A percentile compares a stretch with the other conserved stretches of the same genome.
Conservation (phyloP, 768 basidiomycete genomes). For the Amanita inopinata region DNA sequence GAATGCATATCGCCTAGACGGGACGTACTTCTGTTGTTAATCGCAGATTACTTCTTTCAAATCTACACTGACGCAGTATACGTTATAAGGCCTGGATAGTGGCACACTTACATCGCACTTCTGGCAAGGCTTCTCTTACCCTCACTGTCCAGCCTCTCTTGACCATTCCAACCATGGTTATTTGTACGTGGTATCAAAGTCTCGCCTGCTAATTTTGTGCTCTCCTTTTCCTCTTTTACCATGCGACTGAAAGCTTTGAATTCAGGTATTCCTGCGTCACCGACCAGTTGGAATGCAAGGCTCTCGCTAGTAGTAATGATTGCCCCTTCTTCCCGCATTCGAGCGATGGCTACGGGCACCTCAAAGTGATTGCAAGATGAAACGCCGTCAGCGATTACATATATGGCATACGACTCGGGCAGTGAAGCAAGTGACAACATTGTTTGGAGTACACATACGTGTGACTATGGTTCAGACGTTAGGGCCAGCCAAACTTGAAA, state of each 20-base stretch:
- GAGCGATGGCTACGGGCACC: slow-evolving; percentile 61
- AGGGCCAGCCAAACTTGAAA: neutral
- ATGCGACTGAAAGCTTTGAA: slow-evolving; percentile 68
- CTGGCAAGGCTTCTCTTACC: neutral
- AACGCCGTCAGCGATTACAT: slow-evolving; percentile 77
- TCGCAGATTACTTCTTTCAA: too few relatives aligned
- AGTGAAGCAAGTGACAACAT: slow-evolving; percentile 51
- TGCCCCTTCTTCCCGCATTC: slow-evolving; percentile 66
- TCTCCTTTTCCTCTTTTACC: slow-evolving; percentile 71
- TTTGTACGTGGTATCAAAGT: neutral
- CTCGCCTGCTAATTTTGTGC: slow-evolving; percentile 37
- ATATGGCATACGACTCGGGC: slow-evolving; percentile 33
- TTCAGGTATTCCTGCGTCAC: slow-evolving; percentile 46
- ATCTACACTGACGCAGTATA: too few relatives aligned
- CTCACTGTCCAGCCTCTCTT: neutral
- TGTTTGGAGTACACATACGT: slow-evolving; percentile 85
- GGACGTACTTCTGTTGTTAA: too few relatives aligned
- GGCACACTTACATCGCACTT: slow-evolving; percentile 4
- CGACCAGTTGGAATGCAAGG: slow-evolving; percentile 64
- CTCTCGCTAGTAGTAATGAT: slow-evolving; percentile 77
- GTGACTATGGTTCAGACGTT: slow-evolving; percentile 42
- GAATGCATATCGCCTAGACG: too few relatives aligned
- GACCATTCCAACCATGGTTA: neutral
- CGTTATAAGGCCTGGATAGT: neutral
- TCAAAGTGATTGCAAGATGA: slow-evolving; percentile 78